Percentiles rank a stretch among this genome's conserved stretches.
Evolutionary conservation across 768 basidiomycete species (phyloP).

Genomic region (Coprinopsis strossmayeri): DNA sequence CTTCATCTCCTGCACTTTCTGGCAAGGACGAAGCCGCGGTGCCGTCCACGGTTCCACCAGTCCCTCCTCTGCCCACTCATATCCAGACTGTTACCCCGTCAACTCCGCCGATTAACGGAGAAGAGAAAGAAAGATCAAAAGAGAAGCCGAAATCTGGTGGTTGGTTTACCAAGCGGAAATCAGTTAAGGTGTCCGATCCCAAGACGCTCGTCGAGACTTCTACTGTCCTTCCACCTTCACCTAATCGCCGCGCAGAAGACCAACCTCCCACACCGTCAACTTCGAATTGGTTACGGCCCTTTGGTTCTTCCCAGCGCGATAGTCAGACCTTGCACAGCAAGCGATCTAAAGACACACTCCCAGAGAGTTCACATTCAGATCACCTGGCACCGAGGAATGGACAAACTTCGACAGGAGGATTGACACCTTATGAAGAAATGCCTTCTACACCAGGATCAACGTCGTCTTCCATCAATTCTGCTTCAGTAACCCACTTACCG

Average conservation of each 20-base stretch:
- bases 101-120: slow-evolving; percentile 24
- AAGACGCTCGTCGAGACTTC: slow-evolving; percentile 8
- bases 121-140: slow-evolving; percentile 27
- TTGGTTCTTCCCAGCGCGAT: slow-evolving; percentile 13
- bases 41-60: slow-evolving; percentile 12
- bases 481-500: slow-evolving; percentile 15
- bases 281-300: slow-evolving; percentile 19
- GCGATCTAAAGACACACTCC: slow-evolving; percentile 2
- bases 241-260: slow-evolving; percentile 15
- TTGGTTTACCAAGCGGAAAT: slow-evolving; percentile 53
- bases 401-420: slow-evolving; percentile 1
- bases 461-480: slow-evolving; percentile 23
- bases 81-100: slow-evolving; percentile 13
- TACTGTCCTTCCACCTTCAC: slow-evolving; percentile 14
- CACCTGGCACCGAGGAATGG: slow-evolving; percentile 14
- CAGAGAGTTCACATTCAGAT: background rate
- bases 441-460: slow-evolving; percentile 20
- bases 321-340: slow-evolving; percentile 17
- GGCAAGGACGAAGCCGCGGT: slow-evolving; percentile 13
- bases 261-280: slow-evolving; percentile 9
- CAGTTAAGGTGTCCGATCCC: slow-evolving; percentile 27
- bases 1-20: slow-evolving; percentile 22
- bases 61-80: slow-evolving; percentile 19
- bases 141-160: slow-evolving; percentile 29
- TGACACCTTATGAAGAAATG: slow-evolving; percentile 14